Conservation (phyloP, 345 rosid genomes). For the Eucalyptus marginata region DNA sequence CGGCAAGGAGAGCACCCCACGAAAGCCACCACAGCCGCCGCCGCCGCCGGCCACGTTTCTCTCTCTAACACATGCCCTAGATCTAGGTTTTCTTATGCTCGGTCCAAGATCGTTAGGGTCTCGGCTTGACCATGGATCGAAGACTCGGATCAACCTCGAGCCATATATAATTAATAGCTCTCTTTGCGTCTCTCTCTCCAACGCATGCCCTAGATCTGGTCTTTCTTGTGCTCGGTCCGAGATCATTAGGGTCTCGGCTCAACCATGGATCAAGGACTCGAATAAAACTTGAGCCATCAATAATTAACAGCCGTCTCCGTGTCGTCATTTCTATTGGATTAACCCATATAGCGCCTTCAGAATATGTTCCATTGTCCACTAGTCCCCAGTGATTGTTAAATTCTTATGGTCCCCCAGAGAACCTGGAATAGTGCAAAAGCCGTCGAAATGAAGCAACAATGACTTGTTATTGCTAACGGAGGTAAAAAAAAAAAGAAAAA, state of each 20-base stretch:
- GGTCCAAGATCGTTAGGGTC: background rate
- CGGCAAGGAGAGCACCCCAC: background rate
- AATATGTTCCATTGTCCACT: background rate
- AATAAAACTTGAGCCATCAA: background rate
- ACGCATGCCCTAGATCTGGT: too few relatives aligned
- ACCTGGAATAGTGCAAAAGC: background rate
- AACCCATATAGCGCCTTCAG: background rate
- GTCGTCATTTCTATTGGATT: background rate
- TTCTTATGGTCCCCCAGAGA: background rate
- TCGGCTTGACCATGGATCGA: background rate
- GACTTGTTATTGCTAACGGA: background rate
- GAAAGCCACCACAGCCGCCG: background rate
- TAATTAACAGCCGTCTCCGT: background rate
- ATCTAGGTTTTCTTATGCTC: background rate
- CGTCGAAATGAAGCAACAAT: background rate
- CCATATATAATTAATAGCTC: background rate
- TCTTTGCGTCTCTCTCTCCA: too few relatives aligned
- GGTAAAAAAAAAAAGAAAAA: background rate
- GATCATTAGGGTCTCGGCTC: background rate
- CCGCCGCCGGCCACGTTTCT: background rate
- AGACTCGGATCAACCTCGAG: background rate
- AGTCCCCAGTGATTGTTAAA: background rate
- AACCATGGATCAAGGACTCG: background rate
- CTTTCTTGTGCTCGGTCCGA: too few relatives aligned
- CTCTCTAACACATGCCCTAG: background rate